These are phyloP conservation scores for Diplodia intermedia DNA, from an alignment of 2,329 filamentous ascomycete genomes.

Conservation along the genomic window DNA sequence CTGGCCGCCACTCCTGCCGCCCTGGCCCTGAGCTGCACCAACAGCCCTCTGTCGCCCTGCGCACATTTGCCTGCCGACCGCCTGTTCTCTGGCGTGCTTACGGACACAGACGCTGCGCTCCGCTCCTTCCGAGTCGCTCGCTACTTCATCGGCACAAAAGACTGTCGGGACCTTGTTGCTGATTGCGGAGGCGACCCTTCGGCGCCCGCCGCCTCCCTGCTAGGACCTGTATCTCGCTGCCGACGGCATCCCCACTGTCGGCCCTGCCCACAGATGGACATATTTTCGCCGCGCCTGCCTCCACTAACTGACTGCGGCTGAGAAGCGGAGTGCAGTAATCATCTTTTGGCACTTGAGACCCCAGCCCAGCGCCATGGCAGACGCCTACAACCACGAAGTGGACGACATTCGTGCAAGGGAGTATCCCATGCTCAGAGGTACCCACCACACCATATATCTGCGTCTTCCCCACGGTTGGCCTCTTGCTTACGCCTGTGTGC, in stretches of 20 bases:
- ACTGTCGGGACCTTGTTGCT: background rate
- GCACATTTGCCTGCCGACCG: background rate
- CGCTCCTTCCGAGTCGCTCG: background rate
- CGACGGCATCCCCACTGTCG: conserved; percentile 14
- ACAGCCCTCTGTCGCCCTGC: background rate
- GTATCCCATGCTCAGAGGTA: conserved; percentile 75
- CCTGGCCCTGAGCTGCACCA: background rate
- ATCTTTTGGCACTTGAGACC: background rate
- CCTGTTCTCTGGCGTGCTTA: background rate
- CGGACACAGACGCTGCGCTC: background rate
- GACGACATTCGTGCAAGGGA: conserved; percentile 66
- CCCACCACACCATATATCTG: conserved; percentile 20
- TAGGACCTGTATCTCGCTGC: conserved; percentile 15
- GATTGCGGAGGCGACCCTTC: conserved; percentile 17
- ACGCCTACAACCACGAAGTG: conserved; percentile 64
- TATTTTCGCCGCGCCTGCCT: background rate
- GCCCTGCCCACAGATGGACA: conserved; percentile 20
- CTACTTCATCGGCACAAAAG: background rate
- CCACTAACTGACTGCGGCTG: conserved; percentile 23
- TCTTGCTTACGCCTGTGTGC: conserved; percentile 32
- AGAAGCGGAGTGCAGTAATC: background rate
- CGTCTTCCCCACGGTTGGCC: too few species aligned
- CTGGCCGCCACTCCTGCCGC: conserved; percentile 19
- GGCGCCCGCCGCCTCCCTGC: conserved; percentile 27
- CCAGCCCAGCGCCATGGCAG: conserved; percentile 34